Percentiles rank a stretch among this genome's conserved stretches.
Evolutionary conservation across 176 grass and related monocot species (phyloP).

Genomic region (Cymbopogon citratus): DNA sequence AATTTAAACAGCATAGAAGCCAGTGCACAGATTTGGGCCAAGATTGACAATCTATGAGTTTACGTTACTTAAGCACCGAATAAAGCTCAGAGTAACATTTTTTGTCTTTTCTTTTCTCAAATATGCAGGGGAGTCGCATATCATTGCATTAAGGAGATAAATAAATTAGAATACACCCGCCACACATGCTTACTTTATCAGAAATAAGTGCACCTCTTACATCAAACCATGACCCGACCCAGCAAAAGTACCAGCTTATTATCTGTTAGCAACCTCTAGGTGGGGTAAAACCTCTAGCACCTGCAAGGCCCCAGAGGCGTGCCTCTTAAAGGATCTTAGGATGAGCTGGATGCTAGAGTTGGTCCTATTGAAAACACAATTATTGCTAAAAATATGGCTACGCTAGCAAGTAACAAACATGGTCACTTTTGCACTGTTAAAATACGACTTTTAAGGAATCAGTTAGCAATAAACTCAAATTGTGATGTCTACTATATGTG

Average conservation of each 20-base stretch:
- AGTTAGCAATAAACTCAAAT: neutral
- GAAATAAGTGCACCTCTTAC: neutral
- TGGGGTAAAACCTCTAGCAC: neutral
- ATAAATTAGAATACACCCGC: neutral
- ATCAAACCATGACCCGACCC: neutral
- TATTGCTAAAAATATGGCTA: neutral
- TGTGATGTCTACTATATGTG: neutral
- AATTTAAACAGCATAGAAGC: neutral
- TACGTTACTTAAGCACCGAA: neutral
- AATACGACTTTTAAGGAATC: neutral
- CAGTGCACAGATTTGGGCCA: neutral
- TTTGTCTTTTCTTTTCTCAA: neutral
- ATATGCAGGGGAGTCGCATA: neutral
- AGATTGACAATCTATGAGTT: neutral
- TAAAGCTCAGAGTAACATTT: neutral
- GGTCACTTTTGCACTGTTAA: neutral
- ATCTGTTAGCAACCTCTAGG: neutral
- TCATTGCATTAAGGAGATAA: neutral
- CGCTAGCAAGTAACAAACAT: slow-evolving; percentile 4
- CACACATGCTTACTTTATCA: neutral
- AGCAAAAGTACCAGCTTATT: neutral
- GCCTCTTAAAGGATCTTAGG: neutral
- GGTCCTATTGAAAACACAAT: neutral
- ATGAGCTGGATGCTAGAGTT: neutral
- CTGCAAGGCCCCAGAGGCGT: neutral